Conservation (phyloP, 2,329 filamentous ascomycete species). For the Penicillium olsonii region DNA sequence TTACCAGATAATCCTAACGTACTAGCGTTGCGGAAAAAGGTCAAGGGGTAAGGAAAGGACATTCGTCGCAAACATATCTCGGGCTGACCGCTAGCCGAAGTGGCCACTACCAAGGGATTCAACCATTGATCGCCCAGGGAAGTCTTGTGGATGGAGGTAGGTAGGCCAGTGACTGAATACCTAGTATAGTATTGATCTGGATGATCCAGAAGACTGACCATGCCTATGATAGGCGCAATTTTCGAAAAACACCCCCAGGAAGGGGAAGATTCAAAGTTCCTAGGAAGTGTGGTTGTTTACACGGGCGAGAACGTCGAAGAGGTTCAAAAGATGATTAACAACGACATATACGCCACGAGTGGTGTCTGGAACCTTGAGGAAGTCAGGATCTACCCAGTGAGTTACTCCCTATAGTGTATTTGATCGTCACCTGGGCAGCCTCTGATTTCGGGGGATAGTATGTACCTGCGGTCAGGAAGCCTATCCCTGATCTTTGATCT, state of each 20-base stretch:
- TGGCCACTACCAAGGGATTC: slow-evolving; percentile 14
- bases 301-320: slow-evolving; percentile 17
- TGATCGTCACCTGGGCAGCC: neutral
- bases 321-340: slow-evolving; percentile 15
- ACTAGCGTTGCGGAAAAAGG: neutral
- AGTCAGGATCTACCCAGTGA: neutral
- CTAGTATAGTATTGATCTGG: no score
- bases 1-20: neutral
- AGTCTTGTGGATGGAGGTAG: slow-evolving; percentile 18
- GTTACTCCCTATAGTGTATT: neutral
- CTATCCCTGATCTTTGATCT: neutral
- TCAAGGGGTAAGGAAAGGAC: neutral
- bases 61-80: neutral
- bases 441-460: neutral
- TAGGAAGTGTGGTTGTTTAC: slow-evolving; percentile 23
- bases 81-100: neutral
- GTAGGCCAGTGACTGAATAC: no score
- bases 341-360: slow-evolving; percentile 20
- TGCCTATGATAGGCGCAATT: slow-evolving; percentile 15
- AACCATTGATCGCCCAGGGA: slow-evolving; percentile 15
- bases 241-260: slow-evolving; percentile 14
- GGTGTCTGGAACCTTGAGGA: slow-evolving; percentile 23
- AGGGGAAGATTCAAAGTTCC: slow-evolving; percentile 12
- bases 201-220: neutral
- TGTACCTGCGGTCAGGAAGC: neutral